Conservation (phyloP, 768 basidiomycete species). For the Lactarius sanguifluus region DNA sequence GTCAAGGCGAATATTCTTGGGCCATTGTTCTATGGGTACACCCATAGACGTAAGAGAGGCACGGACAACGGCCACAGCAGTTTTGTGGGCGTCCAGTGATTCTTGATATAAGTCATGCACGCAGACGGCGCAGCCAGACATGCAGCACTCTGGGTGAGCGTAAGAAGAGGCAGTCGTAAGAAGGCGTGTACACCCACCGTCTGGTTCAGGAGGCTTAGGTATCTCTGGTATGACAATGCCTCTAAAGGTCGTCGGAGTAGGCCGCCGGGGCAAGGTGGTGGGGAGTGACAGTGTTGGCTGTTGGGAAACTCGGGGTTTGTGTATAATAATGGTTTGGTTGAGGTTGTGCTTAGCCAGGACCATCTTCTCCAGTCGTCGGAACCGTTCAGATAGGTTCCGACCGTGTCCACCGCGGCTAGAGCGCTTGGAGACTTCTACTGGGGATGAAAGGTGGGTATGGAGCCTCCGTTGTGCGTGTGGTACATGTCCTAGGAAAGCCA, state of each 20-base stretch:
- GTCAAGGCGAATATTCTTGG: conserved; percentile 44
- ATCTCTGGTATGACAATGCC: conserved; percentile 61
- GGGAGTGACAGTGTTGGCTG: conserved; percentile 15
- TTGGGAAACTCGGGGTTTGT: conserved; percentile 16
- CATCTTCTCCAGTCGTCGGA: conserved; percentile 54
- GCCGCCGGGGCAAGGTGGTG: conserved; percentile 7
- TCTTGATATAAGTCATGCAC: conserved; percentile 88
- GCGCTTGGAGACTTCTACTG: conserved; percentile 26
- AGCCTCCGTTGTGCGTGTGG: conserved; percentile 35
- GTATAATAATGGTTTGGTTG: conserved; percentile 32
- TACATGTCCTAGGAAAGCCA: too few species aligned
- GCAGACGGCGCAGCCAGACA: conserved; percentile 93
- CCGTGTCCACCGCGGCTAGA: conserved; percentile 53
- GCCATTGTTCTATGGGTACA: conserved; percentile 68
- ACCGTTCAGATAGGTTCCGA: conserved; percentile 60
- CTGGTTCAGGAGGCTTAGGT: conserved; percentile 61
- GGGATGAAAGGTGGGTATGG: conserved; percentile 32
- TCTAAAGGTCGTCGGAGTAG: conserved; percentile 40
- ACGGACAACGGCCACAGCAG: conserved; percentile 52
- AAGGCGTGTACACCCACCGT: conserved; percentile 49
- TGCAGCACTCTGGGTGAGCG: conserved; percentile 75
- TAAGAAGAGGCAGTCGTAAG: neutral
- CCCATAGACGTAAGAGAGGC: conserved; percentile 45
- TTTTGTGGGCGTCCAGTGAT: conserved; percentile 59
- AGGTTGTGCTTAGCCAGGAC: conserved; percentile 46